A percentile compares a stretch with the other conserved stretches of the same genome.
Conservation (phyloP, 169 alveolate genomes). For the Eimeria brunetti region DNA sequence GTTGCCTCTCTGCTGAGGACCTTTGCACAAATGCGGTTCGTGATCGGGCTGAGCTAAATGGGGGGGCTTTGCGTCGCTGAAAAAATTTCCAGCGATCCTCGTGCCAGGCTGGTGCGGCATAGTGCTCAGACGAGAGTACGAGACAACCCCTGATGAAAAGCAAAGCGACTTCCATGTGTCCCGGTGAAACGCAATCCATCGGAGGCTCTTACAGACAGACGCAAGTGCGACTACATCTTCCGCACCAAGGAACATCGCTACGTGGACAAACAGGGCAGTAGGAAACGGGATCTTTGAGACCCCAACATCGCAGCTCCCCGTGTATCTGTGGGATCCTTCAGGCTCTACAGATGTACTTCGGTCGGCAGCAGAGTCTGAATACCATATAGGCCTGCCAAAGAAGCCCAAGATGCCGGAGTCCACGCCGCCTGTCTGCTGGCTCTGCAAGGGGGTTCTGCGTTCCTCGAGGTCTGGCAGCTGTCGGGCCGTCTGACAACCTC, state of each 20-base stretch:
- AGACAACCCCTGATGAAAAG: conserved; percentile 29
- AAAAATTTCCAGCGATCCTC: not conserved
- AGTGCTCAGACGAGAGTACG: not conserved
- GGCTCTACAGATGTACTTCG: not conserved
- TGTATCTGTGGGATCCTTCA: not conserved
- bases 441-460: not conserved
- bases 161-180: conserved; percentile 58
- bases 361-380: conserved; percentile 18
- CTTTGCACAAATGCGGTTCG: not conserved
- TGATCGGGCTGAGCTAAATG: not conserved
- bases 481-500: not conserved
- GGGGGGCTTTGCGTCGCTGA: not conserved
- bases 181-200: conserved; percentile 46
- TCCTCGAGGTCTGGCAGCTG: conserved; percentile 3
- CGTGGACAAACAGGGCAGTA: conserved; percentile 49
- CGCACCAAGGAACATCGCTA: conserved; percentile 57
- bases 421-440: not conserved
- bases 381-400: conserved; percentile 63
- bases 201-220: conserved; percentile 60
- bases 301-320: not conserved
- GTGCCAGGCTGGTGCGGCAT: not conserved
- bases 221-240: conserved; percentile 74
- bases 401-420: conserved; percentile 28
- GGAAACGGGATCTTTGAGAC: conserved; percentile 40
- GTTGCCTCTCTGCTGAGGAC: not conserved